Evolutionary conservation across 768 basidiomycete genomes (phyloP).

Genomic region (Mycena polygramma): DNA sequence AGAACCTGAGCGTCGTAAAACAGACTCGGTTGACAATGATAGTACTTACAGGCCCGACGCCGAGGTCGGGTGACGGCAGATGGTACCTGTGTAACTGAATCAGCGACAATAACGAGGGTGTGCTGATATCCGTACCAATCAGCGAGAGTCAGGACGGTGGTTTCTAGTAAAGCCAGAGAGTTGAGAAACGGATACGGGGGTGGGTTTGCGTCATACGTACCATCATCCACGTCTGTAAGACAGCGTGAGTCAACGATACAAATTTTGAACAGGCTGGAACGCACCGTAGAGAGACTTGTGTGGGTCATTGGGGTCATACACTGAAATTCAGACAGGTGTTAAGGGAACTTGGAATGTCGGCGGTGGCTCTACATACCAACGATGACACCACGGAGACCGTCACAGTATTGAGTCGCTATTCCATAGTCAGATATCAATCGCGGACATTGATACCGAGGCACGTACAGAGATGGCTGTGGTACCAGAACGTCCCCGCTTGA

Average conservation of each 20-base stretch:
- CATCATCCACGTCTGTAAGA: constrained; percentile 26
- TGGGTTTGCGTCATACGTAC: background rate
- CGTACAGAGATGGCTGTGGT: constrained; percentile 25
- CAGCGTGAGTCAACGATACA: background rate
- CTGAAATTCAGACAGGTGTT: no score
- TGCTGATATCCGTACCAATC: constrained; percentile 41
- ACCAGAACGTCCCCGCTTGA: constrained; percentile 43
- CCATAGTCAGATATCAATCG: constrained; percentile 29
- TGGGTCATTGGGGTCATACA: constrained; percentile 53
- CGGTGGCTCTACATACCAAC: constrained; percentile 30
- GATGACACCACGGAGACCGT: constrained; percentile 59
- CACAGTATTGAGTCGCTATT: constrained; percentile 55
- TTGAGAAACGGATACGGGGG: background rate
- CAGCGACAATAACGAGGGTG: background rate
- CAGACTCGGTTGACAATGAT: background rate
- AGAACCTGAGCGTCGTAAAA: background rate
- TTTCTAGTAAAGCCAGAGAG: background rate
- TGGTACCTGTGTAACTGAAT: constrained; percentile 21
- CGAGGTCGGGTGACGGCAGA: background rate
- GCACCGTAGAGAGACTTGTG: constrained; percentile 38
- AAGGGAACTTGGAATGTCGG: no score
- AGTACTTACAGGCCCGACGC: background rate
- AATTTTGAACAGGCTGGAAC: background rate
- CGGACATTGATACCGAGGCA: background rate
- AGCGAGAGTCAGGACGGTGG: constrained; percentile 45